Conservation (phyloP, 2,329 filamentous ascomycete species). For the Mycosphaerella sp. region DNA sequence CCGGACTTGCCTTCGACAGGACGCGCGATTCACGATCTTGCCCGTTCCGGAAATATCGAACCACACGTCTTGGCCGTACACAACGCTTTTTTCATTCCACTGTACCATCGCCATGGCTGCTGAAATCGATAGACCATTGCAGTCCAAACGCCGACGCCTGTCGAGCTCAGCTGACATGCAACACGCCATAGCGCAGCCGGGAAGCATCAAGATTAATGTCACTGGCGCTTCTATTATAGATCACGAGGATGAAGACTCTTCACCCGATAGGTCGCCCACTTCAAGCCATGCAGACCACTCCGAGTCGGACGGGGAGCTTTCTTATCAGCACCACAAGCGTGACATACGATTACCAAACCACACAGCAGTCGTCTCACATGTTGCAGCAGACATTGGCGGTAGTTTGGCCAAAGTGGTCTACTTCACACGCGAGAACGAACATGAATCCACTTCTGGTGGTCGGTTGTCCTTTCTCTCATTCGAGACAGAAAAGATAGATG, state of each 20-base stretch:
- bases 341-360: slow-evolving; percentile 97
- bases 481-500: slow-evolving; percentile 89
- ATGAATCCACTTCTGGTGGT: slow-evolving; percentile 62
- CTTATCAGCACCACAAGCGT: slow-evolving; percentile 67
- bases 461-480: slow-evolving; percentile 93
- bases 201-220: slow-evolving; percentile 87
- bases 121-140: slow-evolving; percentile 9
- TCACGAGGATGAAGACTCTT: slow-evolving; percentile 50
- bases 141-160: slow-evolving; percentile 19
- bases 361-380: slow-evolving; percentile 89
- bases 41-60: not conserved
- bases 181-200: slow-evolving; percentile 53
- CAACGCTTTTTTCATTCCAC: not conserved
- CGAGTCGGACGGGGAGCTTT: slow-evolving; percentile 42
- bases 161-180: slow-evolving; percentile 42
- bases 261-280: slow-evolving; percentile 37
- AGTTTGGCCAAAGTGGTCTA: slow-evolving; percentile 95
- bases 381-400: slow-evolving; percentile 96
- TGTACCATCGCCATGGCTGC: slow-evolving; percentile 9
- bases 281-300: slow-evolving; percentile 31
- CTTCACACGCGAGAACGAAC: slow-evolving; percentile 71
- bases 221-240: slow-evolving; percentile 95
- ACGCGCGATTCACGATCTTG: not conserved
- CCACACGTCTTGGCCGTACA: not conserved
- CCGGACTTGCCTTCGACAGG: not conserved